phyloP scores from a whole-genome alignment of 352 stramenopile species.

The Phytopythium montanum region DNA sequence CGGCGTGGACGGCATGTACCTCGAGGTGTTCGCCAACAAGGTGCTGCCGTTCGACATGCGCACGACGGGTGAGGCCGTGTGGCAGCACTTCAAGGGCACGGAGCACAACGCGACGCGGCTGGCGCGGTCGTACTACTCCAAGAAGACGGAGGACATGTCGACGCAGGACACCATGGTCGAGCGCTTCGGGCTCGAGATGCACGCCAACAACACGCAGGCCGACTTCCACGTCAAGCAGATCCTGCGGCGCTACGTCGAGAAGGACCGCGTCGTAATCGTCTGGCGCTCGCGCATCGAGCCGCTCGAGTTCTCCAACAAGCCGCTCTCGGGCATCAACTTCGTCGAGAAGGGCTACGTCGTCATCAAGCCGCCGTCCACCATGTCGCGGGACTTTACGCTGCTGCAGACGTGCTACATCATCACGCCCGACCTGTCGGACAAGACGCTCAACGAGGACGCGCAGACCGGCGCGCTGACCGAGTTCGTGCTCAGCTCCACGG shows the following conservation, averaged over 20 bases:
- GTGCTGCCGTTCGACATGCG: constrained; percentile 35
- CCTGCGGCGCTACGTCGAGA: constrained; percentile 52
- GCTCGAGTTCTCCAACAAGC: constrained; percentile 38
- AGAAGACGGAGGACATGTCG: constrained; percentile 17
- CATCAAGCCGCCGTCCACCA: constrained; percentile 35
- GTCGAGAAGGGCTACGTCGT: constrained; percentile 54
- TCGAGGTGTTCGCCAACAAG: constrained; percentile 37
- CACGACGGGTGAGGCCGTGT: constrained; percentile 25
- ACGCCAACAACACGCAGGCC: constrained; percentile 40
- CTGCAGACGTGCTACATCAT: constrained; percentile 48
- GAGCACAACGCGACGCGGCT: constrained; percentile 19
- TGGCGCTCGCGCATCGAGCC: constrained; percentile 53
- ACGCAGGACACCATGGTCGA: constrained; percentile 56
- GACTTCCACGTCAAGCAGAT: constrained; percentile 58
- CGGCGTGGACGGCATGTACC: constrained; percentile 22
- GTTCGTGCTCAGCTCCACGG: constrained; percentile 35
- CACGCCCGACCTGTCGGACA: constrained; percentile 34
- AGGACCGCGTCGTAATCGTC: constrained; percentile 54
- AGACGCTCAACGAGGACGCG: constrained; percentile 17
- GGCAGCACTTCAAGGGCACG: constrained; percentile 35
- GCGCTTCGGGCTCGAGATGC: constrained; percentile 53
- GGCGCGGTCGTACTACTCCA: constrained; percentile 15
- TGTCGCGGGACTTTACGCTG: constrained; percentile 27
- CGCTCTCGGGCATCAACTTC: constrained; percentile 29
- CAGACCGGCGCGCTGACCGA: constrained; percentile 33